Base-by-base conservation (phyloP, 768 basidiomycete species). In the Clitopilus hobsonii region DNA sequence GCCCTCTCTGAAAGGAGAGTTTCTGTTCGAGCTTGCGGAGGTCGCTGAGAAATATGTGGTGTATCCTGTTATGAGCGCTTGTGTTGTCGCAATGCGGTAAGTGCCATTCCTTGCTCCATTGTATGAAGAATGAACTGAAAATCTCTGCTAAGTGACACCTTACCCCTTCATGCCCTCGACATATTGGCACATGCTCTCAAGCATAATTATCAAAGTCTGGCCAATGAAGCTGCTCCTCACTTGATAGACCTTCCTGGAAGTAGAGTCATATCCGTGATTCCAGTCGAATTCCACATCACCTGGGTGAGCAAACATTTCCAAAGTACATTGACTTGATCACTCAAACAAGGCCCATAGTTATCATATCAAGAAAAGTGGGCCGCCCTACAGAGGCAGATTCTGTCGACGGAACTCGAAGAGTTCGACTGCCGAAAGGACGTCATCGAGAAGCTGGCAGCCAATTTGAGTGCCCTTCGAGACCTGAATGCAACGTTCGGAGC, bases 21-120 rank as follows among this genome's bases (percentile, higher is more conserved):
- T 36, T 2, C 51, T 71, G 20, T 52, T 50, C 0, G 38, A 53
- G 6, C 48, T 71, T 10, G 67, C 67, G 2, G 67, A 69, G 47
- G 69, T 69, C 1, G 67, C 65, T 30, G 69, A 70, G 54, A 70
- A 71, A 51, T 71, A 71, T 38, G 63, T 69, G 52, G 65, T 69
- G 0, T 69, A 61, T 50, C 54, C 61, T 23, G 63, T 63, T 0
- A 67, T 68, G 54, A 59, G 61, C 28, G 54, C 65, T n/a, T 70
- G 69, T 51, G 36, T 58, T 6, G 51, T 66, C 4, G 63, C 58
- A 20, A 65, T 71, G 61, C 60, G 54, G 68, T 68, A 18, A 38
- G 54, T 58, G 32, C 13, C 3, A 14, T 14, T 10, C 10, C 4
- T 3, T 11, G 23, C 30, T 11, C 26, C 38, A 5, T 54, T 14